These are phyloP conservation scores for Botrytis fabae DNA, from an alignment of 2,329 filamentous ascomycete genomes.

Conservation along the genomic window DNA sequence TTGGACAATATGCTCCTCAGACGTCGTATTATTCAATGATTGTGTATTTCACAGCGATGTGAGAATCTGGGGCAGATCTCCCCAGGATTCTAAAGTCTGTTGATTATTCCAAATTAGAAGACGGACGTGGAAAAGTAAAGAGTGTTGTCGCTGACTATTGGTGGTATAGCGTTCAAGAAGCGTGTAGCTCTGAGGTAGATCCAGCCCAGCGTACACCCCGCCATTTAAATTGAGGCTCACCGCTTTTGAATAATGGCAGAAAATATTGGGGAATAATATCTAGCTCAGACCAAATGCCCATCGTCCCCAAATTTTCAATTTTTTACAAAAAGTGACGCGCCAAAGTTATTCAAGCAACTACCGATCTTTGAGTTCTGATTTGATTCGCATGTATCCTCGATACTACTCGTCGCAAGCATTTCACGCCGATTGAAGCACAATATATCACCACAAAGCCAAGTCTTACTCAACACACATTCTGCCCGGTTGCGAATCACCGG, in stretches of 20 bases:
- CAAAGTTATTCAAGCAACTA: neutral
- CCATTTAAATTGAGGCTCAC: neutral
- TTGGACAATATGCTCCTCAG: neutral
- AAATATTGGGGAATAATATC: constrained; percentile 1
- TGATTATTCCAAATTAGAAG: neutral
- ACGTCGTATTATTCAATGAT: neutral
- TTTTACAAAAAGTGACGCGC: neutral
- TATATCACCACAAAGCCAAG: neutral
- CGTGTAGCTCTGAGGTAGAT: neutral
- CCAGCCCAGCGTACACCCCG: neutral
- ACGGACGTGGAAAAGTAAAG: neutral
- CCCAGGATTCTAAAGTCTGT: neutral
- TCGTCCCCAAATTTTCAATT: neutral
- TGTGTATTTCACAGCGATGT: neutral
- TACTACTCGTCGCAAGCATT: neutral
- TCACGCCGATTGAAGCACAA: neutral
- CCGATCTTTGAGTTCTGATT: neutral
- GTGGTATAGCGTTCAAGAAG: neutral
- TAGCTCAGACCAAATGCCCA: neutral
- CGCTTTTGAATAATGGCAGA: constrained; percentile 2
- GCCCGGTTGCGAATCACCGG: neutral
- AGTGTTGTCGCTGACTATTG: neutral
- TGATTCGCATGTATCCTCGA: neutral
- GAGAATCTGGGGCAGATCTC: neutral
- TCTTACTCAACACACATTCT: neutral